Base-by-base conservation (phyloP, 176 grass and related monocot genomes). In the Paspalum vaginatum region DNA sequence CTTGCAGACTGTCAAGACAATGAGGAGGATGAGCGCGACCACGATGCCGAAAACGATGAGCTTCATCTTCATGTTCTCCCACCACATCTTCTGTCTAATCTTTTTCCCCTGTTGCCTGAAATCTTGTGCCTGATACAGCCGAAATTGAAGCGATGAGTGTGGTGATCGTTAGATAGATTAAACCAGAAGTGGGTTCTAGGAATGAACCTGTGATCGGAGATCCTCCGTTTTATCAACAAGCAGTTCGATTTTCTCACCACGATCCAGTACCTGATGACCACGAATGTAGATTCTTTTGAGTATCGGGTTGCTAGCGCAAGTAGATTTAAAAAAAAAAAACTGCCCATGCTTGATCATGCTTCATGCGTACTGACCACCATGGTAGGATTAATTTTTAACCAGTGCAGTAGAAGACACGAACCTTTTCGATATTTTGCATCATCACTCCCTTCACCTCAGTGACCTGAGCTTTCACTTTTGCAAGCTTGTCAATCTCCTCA, bases 371-470 rank as follows among this genome's bases (percentile, higher is more conserved):
- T 15, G 14, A 61, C 14, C 11, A 4, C 5, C 25, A 32, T 61
- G 27, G 14, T 5, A 61, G 26, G 13, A 60, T 5, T 12, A 60
- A 26, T 26, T 6, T 10, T 4, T 70, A 49, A 15, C 3, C 44
- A 70, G 1, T 9, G 14, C 48, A 54, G n/a, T 20, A 76, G 47
- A 74, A 53, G 21, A 13, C 6, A 0, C 6, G 16, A 85, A 91
- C 93, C 88, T 97, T 97, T 71, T 97, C 93, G 0, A 97, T 97
- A 49, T 97, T 97, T 91, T 97, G 90, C 93, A 97, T 97, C 93
- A 97, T 97, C 6, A 97, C 93, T 52, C 93, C 93, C 44, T 97
- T 97, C 17, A 97, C 93, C 82, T 97, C 93, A 58, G 93, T 91
- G 86, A 93, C 93, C 44, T 97, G 93, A 80, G 93, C 93, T 71